Conservation (phyloP, 2,329 filamentous ascomycete species). For the Lachnellula hyalina region DNA sequence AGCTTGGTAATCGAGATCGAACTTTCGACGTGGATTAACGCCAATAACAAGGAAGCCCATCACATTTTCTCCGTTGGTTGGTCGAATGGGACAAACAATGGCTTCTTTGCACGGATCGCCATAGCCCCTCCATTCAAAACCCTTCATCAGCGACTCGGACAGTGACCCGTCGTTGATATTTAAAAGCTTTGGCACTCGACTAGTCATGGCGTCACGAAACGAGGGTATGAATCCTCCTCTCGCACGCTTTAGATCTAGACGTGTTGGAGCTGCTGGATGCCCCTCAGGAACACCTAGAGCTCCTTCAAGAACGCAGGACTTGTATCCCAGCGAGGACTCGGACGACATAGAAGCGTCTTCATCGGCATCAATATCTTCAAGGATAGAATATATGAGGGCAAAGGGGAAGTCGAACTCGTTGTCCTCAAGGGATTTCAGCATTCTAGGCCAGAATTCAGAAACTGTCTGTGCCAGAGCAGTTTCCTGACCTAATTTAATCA, state of each 20-base stretch:
- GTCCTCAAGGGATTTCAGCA: conserved; percentile 60
- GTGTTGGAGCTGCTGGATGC: conserved; percentile 54
- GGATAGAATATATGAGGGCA: conserved; percentile 69
- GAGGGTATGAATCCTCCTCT: conserved; percentile 70
- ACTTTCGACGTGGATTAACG: conserved; percentile 70
- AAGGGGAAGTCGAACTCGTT: conserved; percentile 74
- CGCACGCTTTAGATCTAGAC: conserved; percentile 63
- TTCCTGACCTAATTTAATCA: conserved; percentile 70
- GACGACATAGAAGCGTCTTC: conserved; percentile 67
- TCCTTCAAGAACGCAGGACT: conserved; percentile 65
- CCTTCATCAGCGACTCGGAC: conserved; percentile 56
- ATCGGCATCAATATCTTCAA: conserved; percentile 57
- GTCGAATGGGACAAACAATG: conserved; percentile 72
- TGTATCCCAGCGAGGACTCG: conserved; percentile 54
- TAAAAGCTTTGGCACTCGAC: conserved; percentile 60
- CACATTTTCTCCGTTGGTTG: conserved; percentile 64
- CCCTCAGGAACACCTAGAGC: conserved; percentile 60
- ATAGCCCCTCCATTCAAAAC: conserved; percentile 66
- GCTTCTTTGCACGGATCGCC: conserved; percentile 64
- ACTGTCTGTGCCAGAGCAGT: conserved; percentile 66
- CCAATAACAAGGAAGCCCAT: conserved; percentile 43
- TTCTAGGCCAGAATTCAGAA: conserved; percentile 65
- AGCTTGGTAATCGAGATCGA: conserved; percentile 71
- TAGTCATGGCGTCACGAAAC: conserved; percentile 68
- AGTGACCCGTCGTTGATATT: conserved; percentile 60